Conservation (phyloP, 106 monocot genomes). For the Dendrobium chrysotoxum region DNA sequence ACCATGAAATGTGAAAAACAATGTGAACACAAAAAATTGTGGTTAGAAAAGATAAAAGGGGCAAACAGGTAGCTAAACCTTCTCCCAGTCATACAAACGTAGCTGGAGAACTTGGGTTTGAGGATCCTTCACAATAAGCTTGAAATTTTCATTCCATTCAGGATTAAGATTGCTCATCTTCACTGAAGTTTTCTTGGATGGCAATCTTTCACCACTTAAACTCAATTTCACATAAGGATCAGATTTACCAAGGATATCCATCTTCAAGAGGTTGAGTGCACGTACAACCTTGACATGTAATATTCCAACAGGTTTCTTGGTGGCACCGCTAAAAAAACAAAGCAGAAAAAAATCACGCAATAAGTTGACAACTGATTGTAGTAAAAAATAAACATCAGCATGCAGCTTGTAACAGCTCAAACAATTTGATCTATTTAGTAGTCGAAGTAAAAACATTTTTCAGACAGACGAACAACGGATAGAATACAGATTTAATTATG, state of each 20-base stretch:
- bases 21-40: too few species aligned
- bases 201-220: constrained; percentile 73
- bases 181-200: constrained; percentile 76
- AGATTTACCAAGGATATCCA: constrained; percentile 93
- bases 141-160: constrained; percentile 90
- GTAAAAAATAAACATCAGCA: not conserved
- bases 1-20: too few species aligned
- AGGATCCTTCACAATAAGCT: constrained; percentile 84
- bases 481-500: too few species aligned
- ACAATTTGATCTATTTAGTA: too few species aligned
- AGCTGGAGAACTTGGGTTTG: constrained; percentile 78
- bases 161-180: constrained; percentile 91
- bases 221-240: constrained; percentile 86
- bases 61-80: constrained; percentile 45
- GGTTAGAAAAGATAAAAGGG: not conserved
- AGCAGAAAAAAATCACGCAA: not conserved
- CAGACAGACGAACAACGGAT: too few species aligned
- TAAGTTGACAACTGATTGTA: not conserved
- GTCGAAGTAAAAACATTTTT: too few species aligned
- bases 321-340: constrained; percentile 43
- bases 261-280: constrained; percentile 75
- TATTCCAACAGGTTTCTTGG: constrained; percentile 83
- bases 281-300: constrained; percentile 76
- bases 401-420: too few species aligned
- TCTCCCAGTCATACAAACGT: constrained; percentile 89